Evolutionary conservation across 768 basidiomycete species (phyloP).

Genomic region (Agaricus subrufescens): DNA sequence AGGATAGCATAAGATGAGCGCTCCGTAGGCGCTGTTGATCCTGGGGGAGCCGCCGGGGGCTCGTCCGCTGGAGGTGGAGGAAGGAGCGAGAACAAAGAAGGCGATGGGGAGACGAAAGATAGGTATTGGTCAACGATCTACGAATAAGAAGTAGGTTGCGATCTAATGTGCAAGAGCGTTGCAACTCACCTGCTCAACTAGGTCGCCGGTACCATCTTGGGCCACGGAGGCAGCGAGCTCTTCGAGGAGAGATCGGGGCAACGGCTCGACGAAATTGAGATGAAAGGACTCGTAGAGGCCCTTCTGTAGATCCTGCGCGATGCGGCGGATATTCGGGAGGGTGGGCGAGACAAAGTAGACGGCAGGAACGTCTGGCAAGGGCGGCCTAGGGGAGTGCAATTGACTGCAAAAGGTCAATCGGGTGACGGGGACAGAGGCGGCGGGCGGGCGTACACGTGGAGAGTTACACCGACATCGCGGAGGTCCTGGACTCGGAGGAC

Average conservation of each 20-base stretch:
- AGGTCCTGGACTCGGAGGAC: conserved; percentile 94
- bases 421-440: background rate
- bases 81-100: conserved; percentile 87
- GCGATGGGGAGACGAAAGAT: conserved; percentile 91
- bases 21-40: conserved; percentile 28
- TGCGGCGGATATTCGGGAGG: conserved; percentile 76
- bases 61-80: conserved; percentile 37
- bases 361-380: conserved; percentile 92
- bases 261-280: conserved; percentile 91
- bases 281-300: conserved; percentile 89
- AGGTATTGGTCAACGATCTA: conserved; percentile 96
- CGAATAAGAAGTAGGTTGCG: conserved; percentile 4
- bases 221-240: conserved; percentile 91
- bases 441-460: conserved; percentile 79
- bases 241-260: conserved; percentile 85
- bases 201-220: conserved; percentile 75
- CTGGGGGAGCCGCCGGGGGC: conserved; percentile 26
- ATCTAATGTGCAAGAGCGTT: conserved; percentile 2
- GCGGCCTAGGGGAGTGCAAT: conserved; percentile 82
- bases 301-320: conserved; percentile 91
- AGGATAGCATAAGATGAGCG: conserved; percentile 71
- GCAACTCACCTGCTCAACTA: conserved; percentile 64
- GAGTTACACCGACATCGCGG: conserved; percentile 92
- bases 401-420: conserved; percentile 49
- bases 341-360: conserved; percentile 96